A percentile compares a stretch with the other conserved stretches of the same genome.
phyloP scores from a whole-genome alignment of 2,329 filamentous ascomycete genomes.

The Cladorrhinum sp. region DNA sequence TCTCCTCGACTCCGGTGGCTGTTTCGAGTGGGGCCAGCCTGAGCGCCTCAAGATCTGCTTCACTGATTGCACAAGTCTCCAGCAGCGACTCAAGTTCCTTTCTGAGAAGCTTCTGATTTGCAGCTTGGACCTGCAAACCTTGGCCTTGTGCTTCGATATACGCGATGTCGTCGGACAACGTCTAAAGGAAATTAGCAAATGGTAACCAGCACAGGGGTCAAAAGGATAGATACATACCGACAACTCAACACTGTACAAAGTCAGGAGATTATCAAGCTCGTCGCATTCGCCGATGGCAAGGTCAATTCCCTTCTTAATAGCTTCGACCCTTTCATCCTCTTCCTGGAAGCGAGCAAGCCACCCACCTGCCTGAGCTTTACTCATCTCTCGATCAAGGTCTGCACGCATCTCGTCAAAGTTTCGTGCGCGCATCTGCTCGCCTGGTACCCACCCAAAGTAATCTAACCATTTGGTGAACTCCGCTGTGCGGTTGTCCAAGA shows the following conservation, averaged over 20 bases:
- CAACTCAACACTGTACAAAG: slow-evolving; percentile 90
- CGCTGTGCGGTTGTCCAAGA: slow-evolving; percentile 73
- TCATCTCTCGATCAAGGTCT: slow-evolving; percentile 83
- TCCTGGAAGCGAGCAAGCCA: slow-evolving; percentile 84
- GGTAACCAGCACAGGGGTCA: neutral
- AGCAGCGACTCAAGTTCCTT: slow-evolving; percentile 86
- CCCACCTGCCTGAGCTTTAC: slow-evolving; percentile 85
- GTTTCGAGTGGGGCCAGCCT: slow-evolving; percentile 71
- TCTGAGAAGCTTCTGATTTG: slow-evolving; percentile 92
- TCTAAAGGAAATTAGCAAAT: slow-evolving; percentile 51
- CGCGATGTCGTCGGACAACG: slow-evolving; percentile 89
- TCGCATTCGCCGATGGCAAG: slow-evolving; percentile 92
- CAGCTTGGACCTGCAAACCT: slow-evolving; percentile 92
- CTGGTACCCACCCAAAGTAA: slow-evolving; percentile 83
- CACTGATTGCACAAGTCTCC: slow-evolving; percentile 84
- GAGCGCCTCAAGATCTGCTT: slow-evolving; percentile 70
- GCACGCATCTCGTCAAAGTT: slow-evolving; percentile 77
- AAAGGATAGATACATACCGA: slow-evolving; percentile 56
- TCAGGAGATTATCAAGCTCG: slow-evolving; percentile 89
- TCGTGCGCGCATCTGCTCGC: slow-evolving; percentile 69
- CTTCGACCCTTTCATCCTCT: slow-evolving; percentile 84
- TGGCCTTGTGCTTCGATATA: slow-evolving; percentile 98
- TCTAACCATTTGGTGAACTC: slow-evolving; percentile 82
- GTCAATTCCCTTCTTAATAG: slow-evolving; percentile 83
- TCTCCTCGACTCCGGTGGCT: slow-evolving; percentile 66